phyloP scores from a whole-genome alignment of 192 early-diverging fungal species.

The Rhizoclosmatium globosum region DNA sequence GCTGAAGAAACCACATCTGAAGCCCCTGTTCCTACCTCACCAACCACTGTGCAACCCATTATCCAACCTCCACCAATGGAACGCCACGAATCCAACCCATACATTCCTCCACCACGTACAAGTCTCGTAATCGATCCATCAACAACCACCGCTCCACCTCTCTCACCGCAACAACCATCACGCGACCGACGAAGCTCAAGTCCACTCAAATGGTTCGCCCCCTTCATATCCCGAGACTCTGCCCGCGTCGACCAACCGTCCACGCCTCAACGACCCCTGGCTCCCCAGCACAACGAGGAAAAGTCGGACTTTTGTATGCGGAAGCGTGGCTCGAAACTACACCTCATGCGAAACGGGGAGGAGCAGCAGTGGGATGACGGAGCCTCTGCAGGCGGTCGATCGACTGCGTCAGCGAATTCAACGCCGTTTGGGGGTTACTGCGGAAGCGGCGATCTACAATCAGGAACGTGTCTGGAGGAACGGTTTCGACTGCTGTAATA shows the following conservation, averaged over 20 bases:
- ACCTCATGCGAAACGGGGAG: neutral
- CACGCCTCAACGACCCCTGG: neutral
- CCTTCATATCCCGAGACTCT: conserved; percentile 33
- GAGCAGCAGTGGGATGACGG: neutral
- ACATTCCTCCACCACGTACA: conserved; percentile 4
- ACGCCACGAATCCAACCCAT: conserved; percentile 29
- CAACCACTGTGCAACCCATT: neutral
- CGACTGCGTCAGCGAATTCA: neutral
- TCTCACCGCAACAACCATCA: too few species aligned
- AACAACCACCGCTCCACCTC: neutral
- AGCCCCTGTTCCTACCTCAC: neutral
- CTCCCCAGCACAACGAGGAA: neutral
- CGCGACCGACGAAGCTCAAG: neutral
- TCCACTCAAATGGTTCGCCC: conserved; percentile 31
- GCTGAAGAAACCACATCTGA: neutral
- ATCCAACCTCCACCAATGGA: conserved; percentile 28
- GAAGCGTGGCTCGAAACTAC: neutral
- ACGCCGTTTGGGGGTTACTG: neutral
- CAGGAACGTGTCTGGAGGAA: neutral
- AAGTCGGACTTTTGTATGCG: conserved; percentile 23
- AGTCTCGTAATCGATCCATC: neutral
- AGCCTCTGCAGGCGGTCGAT: neutral
- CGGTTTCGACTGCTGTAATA: conserved; percentile 2
- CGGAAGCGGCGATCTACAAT: conserved; percentile 6
- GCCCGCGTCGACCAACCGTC: conserved; percentile 25